phyloP scores from a whole-genome alignment of 108 stramenopile species.

The Nitzschia inconspicua region DNA sequence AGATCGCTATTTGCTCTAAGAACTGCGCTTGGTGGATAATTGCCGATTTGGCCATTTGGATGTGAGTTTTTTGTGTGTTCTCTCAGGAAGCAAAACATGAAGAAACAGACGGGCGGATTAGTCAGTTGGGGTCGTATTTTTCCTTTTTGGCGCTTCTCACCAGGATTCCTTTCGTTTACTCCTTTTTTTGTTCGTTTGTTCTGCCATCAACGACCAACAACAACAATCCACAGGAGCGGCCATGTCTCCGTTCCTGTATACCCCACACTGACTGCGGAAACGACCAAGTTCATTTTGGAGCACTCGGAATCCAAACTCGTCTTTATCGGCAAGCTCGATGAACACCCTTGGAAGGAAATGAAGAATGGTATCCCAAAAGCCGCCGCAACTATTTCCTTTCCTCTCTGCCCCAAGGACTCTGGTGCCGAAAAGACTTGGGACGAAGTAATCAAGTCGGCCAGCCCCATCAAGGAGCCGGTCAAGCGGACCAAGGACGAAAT shows the following conservation, averaged over 20 bases:
- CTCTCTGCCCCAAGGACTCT: conserved; percentile 53
- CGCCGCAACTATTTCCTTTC: conserved; percentile 50
- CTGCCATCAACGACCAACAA: too few species aligned
- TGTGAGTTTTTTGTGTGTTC: too few species aligned
- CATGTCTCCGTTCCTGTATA: too few species aligned
- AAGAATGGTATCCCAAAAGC: conserved; percentile 61
- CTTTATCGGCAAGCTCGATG: conserved; percentile 78
- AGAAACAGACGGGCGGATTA: too few species aligned
- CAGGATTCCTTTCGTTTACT: too few species aligned
- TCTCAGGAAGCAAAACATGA: too few species aligned
- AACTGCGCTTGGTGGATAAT: conserved; percentile 82
- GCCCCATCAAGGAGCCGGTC: conserved; percentile 31
- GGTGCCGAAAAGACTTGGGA: conserved; percentile 51
- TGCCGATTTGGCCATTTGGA: conserved; percentile 73
- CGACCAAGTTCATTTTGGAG: conserved; percentile 62
- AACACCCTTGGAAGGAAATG: conserved; percentile 69
- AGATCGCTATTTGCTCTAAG: conserved; percentile 75
- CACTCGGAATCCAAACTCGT: conserved; percentile 75
- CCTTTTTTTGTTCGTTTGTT: too few species aligned
- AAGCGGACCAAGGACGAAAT: conserved; percentile 65
- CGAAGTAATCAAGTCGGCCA: conserved; percentile 31
- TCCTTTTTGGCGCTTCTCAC: too few species aligned
- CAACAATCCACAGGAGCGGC: too few species aligned
- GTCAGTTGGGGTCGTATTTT: too few species aligned
- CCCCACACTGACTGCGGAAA: conserved; percentile 72